Base-by-base conservation (phyloP, 164 flowering plant genomes). In the Aristolochia californica region DNA sequence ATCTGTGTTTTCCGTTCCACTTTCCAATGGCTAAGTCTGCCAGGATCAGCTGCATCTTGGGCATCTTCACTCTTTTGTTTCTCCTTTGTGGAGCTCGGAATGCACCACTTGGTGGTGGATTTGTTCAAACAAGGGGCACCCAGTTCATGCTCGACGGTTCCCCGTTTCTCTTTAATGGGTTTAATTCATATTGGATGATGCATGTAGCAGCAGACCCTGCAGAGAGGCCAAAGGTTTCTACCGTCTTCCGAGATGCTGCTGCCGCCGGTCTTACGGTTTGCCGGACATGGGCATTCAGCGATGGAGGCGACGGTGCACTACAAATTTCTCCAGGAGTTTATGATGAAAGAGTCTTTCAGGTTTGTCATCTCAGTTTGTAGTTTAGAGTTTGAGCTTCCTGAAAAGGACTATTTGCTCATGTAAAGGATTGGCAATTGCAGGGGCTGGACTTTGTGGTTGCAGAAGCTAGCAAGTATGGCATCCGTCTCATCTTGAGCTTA, bases 151-250 rank as follows among this genome's bases (percentile, higher is more conserved):
- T 62, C 43, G 53, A 72, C 55, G 75, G 72, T 1, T 59, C 62
- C 15, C 64, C 75, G 0, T 72, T 72, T 47, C 53, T 65, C 22
- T 72, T 72, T 38, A 68, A 68, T 66, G 75, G 75, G 4, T 72
- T 72, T 49, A 72, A 68, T 24, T 58, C 67, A 20, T 72, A 68
- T 43, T 72, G 75, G 75, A 65, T 72, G 75, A 72, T 72, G 75
- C 47, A 58, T 15, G 62, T 72, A 23, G 72, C 67, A 22, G 45
- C 58, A 22, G 70, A 72, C 3, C 75, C 72, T 1, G 65, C 43
- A 55, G 62, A 68, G 53, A 66, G 75, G 49, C 22, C 34, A 58
- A 65, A 68, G 59, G 66, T 72, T 14, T 62, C 72, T 11, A 15
- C 43, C 25, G 72, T 62, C 45, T 56, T 72, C 48, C 64, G 54